Evolutionary conservation across 202 grass and related monocot genomes (phyloP).

Genomic region (Brachypodium distachyon): DNA sequence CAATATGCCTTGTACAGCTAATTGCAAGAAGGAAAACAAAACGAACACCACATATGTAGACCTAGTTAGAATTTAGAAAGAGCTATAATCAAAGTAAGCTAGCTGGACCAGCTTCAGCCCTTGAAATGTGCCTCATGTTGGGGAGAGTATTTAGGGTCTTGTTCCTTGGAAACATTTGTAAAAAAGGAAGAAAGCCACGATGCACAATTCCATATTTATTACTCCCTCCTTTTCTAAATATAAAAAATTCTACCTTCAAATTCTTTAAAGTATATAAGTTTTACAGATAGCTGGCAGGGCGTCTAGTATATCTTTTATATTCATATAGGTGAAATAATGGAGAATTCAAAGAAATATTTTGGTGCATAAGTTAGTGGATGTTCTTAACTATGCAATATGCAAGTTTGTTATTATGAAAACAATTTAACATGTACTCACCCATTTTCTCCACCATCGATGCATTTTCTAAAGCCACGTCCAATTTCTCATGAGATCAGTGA

Average conservation of each 20-base stretch:
- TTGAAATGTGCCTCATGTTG: slow-evolving; percentile 45
- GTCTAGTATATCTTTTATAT: no score
- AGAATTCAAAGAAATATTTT: neutral
- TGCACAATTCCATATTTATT: no score
- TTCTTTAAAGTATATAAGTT: neutral
- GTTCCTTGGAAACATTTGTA: slow-evolving; percentile 16
- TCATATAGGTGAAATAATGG: no score
- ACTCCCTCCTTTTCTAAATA: no score
- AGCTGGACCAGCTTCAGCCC: slow-evolving; percentile 24
- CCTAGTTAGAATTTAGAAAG: neutral
- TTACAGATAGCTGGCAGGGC: neutral
- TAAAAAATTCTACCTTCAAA: no score
- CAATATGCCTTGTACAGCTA: slow-evolving; percentile 19
- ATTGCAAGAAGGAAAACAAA: slow-evolving; percentile 15
- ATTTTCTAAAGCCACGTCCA: neutral
- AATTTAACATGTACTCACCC: neutral
- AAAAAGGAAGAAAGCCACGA: no score
- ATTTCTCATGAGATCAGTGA: neutral
- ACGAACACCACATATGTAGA: slow-evolving; percentile 26
- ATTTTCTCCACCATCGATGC: neutral
- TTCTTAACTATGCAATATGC: neutral
- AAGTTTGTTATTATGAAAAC: neutral
- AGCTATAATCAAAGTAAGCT: neutral
- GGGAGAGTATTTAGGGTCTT: slow-evolving; percentile 49
- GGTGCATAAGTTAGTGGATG: neutral